Conservation (phyloP, 1,284 basidiomycete genomes). For the Sphagnurus paluster region DNA sequence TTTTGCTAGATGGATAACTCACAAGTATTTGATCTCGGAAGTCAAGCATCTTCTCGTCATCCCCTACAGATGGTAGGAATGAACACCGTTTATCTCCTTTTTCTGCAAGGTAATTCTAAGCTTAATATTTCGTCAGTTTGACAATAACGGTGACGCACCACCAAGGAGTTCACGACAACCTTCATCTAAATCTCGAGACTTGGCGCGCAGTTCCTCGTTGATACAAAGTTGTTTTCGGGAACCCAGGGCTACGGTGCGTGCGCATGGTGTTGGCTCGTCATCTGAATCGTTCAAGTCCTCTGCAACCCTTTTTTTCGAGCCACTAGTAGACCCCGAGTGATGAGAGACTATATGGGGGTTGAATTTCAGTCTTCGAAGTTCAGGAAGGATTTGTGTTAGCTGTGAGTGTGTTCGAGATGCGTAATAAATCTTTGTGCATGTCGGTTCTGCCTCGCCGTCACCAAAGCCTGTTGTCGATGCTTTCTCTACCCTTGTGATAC, state of each 20-base stretch:
- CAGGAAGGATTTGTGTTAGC: constrained; percentile 87
- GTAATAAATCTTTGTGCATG: constrained; percentile 85
- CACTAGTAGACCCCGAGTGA: constrained; percentile 18
- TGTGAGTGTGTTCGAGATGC: constrained; percentile 96
- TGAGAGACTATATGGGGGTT: constrained; percentile 18
- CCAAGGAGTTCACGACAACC: constrained; percentile 86
- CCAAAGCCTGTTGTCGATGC: constrained; percentile 17
- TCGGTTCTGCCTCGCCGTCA: constrained; percentile 47
- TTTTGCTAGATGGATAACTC: constrained; percentile 18
- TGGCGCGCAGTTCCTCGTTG: constrained; percentile 73
- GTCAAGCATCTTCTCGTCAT: constrained; percentile 77
- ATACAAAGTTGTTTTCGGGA: constrained; percentile 96
- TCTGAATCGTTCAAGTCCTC: constrained; percentile 28
- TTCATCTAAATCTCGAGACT: constrained; percentile 85
- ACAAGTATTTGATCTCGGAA: constrained; percentile 90
- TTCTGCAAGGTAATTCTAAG: constrained; percentile 34
- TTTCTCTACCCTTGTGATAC: constrained; percentile 32
- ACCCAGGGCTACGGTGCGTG: constrained; percentile 79
- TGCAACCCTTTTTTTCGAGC: constrained; percentile 27
- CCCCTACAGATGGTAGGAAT: constrained; percentile 76
- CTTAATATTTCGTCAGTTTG: constrained; percentile 5
- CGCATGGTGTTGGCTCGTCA: constrained; percentile 25
- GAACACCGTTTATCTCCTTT: constrained; percentile 73
- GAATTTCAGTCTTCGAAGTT: constrained; percentile 71
- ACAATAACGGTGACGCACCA: too few relatives aligned